Base-by-base conservation (phyloP, 805 yeast species). In the Yarrowia sp. region DNA sequence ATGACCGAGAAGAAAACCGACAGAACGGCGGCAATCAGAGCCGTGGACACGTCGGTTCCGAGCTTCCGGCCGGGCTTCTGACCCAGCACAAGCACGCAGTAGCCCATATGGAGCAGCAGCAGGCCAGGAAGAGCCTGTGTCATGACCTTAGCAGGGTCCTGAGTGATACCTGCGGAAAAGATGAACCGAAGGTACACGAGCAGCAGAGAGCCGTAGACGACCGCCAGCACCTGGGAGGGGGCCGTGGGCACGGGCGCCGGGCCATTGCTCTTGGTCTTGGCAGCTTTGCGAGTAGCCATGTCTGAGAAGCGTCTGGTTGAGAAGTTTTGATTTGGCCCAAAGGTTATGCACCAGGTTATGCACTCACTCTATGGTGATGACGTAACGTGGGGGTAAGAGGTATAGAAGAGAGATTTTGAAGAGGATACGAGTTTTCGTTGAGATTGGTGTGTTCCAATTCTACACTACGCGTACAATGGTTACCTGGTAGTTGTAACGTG, bases 1-100 rank as follows among this genome's bases (percentile, higher is more conserved):
- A 71, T 70, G 14, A 75, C 74, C n/a, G 77, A 70, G 68, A 76
- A 68, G 10, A 75, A 71, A 63, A 73, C 65, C 17, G 76, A 66
- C 34, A 77, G 72, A n/a, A 76, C 68, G 2, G 74, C 70, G 20
- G 78, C 72, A 47, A 77, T 70, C 10, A 74, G 50, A 9, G 77
- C 75, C 20, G 75, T 68, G 46, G 69, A 73, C 19, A 68, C 67
- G 39, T 53, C 58, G 13, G 55, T 33, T 19, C 60, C 39, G 39
- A 53, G 17, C 43, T 53, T 43, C 15, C 36, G 67, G n/a, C 68
- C 64, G 33, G 55, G 55, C 14, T 61, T 61, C 46, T 61, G 33
- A 24, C 67, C 67, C 24, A 64, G 39, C 9, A 43, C 64, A 15
- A 70, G 34, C 14, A 72, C 68, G 40, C 74, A 72, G 68, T 73